Evolutionary conservation across 495 filamentous ascomycete species (phyloP).

Genomic region (Friedmanniomyces simplex): DNA sequence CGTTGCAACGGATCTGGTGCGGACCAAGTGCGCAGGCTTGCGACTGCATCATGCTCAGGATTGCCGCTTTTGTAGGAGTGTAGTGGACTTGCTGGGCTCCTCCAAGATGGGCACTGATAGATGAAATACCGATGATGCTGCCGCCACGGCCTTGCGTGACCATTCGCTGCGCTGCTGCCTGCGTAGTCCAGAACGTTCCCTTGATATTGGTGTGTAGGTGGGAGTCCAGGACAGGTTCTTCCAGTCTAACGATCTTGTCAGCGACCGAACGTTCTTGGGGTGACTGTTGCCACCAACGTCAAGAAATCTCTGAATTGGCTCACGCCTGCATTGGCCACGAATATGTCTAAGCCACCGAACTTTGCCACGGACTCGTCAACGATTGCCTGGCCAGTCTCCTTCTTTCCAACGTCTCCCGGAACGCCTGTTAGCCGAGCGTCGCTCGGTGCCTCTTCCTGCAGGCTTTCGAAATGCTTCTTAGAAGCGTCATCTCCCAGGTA

Average conservation of each 20-base stretch:
- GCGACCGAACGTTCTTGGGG: slow-evolving; percentile 10
- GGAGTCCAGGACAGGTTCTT: slow-evolving; percentile 46
- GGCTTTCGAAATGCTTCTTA: slow-evolving; percentile 22
- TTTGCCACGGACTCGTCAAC: slow-evolving; percentile 27
- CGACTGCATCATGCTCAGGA: slow-evolving; percentile 74
- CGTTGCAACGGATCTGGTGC: slow-evolving; percentile 72
- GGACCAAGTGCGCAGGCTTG: slow-evolving; percentile 68
- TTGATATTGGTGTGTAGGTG: slow-evolving; percentile 70
- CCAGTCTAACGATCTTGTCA: slow-evolving; percentile 21
- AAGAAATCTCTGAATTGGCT: slow-evolving; percentile 77
- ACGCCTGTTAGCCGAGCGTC: slow-evolving; percentile 25
- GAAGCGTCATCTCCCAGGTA: slow-evolving; percentile 30
- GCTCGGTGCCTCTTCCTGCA: slow-evolving; percentile 24
- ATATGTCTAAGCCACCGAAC: slow-evolving; percentile 59
- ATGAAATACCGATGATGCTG: slow-evolving; percentile 70
- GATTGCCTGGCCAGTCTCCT: slow-evolving; percentile 26
- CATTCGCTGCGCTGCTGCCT: slow-evolving; percentile 77
- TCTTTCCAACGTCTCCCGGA: slow-evolving; percentile 28
- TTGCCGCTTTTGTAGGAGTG: slow-evolving; percentile 81
- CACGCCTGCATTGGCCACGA: slow-evolving; percentile 79
- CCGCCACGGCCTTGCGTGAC: slow-evolving; percentile 47
- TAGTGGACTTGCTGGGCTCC: slow-evolving; percentile 74
- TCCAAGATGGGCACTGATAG: slow-evolving; percentile 72
- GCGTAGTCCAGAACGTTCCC: slow-evolving; percentile 76
- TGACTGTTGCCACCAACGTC: slow-evolving; percentile 35